These are phyloP conservation scores for Saccharomyces hybrid DNA, from an alignment of 1,139 yeast species.

Conservation along the genomic window DNA sequence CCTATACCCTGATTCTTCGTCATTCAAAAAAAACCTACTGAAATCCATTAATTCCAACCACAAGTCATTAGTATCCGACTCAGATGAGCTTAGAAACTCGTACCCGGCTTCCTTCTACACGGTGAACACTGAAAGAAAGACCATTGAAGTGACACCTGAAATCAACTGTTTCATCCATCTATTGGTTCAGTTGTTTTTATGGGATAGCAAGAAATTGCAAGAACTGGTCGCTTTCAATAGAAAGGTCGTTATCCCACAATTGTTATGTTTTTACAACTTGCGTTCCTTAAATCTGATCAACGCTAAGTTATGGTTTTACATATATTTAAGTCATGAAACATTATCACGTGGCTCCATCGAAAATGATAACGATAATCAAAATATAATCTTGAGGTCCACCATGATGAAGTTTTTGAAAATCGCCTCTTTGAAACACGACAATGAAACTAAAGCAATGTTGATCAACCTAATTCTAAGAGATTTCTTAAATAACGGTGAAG, in stretches of 20 bases:
- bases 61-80: conserved; percentile 30
- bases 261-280: conserved; percentile 60
- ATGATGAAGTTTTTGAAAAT: conserved; percentile 73
- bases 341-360: conserved; percentile 20
- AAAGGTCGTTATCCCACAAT: conserved; percentile 41
- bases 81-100: conserved; percentile 25
- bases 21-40: conserved; percentile 41
- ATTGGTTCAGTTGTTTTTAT: conserved; percentile 65
- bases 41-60: conserved; percentile 34
- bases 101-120: conserved; percentile 31
- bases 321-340: conserved; percentile 71
- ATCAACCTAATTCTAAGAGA: conserved; percentile 78
- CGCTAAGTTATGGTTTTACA: conserved; percentile 94
- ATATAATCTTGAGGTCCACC: conserved; percentile 57
- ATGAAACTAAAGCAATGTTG: conserved; percentile 82
- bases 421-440: conserved; percentile 86
- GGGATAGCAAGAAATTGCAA: conserved; percentile 50
- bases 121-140: conserved; percentile 18
- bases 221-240: conserved; percentile 46
- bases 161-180: conserved; percentile 74
- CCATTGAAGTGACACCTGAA: conserved; percentile 54
- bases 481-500: conserved; percentile 70
- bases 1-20: conserved; percentile 43
- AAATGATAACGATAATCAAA: conserved; percentile 21
- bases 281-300: conserved; percentile 80